These are phyloP conservation scores for Naganishia friedmannii DNA, from an alignment of 768 basidiomycete species.

Conservation along the genomic window DNA sequence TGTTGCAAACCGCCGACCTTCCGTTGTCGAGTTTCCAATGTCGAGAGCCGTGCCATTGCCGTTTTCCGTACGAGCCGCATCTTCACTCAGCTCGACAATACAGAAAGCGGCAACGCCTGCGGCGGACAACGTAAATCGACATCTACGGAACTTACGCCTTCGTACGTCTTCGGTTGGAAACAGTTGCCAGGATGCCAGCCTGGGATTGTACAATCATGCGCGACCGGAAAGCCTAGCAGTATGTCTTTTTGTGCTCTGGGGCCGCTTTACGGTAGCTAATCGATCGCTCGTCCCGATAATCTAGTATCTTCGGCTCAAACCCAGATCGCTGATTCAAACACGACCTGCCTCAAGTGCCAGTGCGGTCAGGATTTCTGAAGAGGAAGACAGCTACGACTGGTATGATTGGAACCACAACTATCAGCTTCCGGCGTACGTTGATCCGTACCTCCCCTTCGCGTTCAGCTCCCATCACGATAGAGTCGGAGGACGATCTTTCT, in stretches of 20 bases:
- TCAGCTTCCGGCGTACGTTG: slow-evolving; percentile 23
- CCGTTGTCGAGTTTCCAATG: slow-evolving; percentile 4
- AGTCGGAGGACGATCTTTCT: not conserved
- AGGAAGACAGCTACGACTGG: slow-evolving; percentile 21
- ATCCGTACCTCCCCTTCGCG: slow-evolving; percentile 18
- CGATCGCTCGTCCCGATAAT: too few species aligned
- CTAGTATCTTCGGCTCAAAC: slow-evolving; percentile 16
- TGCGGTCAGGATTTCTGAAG: slow-evolving; percentile 11
- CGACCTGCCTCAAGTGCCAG: slow-evolving; percentile 10
- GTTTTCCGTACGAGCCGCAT: slow-evolving; percentile 17
- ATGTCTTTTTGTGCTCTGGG: not conserved
- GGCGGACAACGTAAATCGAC: slow-evolving; percentile 16
- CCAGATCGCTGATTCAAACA: not conserved
- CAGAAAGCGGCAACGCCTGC: slow-evolving; percentile 9
- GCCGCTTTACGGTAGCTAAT: not conserved
- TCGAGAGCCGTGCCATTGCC: slow-evolving; percentile 22
- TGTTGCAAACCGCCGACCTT: not conserved
- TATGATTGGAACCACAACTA: slow-evolving; percentile 27
- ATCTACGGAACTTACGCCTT: slow-evolving; percentile 11
- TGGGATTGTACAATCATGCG: not conserved
- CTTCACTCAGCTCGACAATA: slow-evolving; percentile 15
- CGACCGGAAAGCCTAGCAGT: slow-evolving; percentile 1
- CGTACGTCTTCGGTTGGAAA: not conserved
- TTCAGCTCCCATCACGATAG: slow-evolving; percentile 20
- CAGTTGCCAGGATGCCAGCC: not conserved